Conservation (phyloP, 2,329 filamentous ascomycete species). For the Pochonia chlamydosporia region DNA sequence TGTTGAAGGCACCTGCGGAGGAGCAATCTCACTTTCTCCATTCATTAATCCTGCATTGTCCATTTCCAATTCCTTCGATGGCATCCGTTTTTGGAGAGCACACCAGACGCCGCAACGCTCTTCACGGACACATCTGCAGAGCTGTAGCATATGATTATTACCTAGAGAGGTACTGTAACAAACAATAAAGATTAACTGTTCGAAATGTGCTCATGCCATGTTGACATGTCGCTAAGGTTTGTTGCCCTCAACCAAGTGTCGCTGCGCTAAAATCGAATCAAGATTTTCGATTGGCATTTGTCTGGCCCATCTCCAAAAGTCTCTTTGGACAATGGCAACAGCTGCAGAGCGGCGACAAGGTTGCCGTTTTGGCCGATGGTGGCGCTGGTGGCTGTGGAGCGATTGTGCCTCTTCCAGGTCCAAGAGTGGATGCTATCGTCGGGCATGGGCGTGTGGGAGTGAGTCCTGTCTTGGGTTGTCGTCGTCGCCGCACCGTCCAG, state of each 20-base stretch:
- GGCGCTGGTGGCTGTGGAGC: constrained; percentile 5
- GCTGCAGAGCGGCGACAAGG: neutral
- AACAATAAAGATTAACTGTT: too few relatives aligned
- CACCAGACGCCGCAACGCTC: too few relatives aligned
- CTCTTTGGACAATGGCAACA: neutral
- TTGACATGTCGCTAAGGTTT: too few relatives aligned
- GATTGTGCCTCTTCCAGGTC: neutral
- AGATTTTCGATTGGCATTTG: too few relatives aligned
- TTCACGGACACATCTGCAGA: too few relatives aligned
- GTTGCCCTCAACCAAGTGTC: too few relatives aligned
- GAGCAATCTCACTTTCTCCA: neutral
- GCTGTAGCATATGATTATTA: too few relatives aligned
- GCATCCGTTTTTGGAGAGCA: neutral
- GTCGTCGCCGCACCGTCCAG: too few relatives aligned
- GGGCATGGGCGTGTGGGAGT: neutral
- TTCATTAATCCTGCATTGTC: neutral
- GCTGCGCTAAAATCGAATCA: too few relatives aligned
- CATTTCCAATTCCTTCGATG: neutral
- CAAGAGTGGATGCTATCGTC: neutral
- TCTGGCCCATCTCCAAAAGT: neutral
- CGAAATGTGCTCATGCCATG: too few relatives aligned
- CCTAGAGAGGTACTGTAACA: too few relatives aligned
- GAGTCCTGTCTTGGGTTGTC: too few relatives aligned
- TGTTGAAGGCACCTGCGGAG: neutral
- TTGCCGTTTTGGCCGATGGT: constrained; percentile 1